Percentiles rank a stretch among this genome's conserved stretches.
These are phyloP conservation scores for Lunasporangiospora selenospora DNA, from an alignment of 192 early-diverging fungal genomes.

Conservation along the genomic window DNA sequence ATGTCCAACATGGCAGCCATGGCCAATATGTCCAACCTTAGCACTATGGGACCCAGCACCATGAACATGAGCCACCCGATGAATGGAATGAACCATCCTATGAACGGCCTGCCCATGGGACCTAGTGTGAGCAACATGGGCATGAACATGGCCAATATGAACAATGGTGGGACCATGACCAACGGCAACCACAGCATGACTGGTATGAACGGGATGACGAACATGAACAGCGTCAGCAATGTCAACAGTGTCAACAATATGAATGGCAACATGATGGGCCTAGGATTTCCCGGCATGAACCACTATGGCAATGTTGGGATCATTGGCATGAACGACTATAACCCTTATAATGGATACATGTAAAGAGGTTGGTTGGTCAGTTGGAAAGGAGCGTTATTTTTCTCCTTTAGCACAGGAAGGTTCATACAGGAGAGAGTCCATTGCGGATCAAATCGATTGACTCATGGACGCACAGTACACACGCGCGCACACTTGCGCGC, in stretches of 20 bases:
- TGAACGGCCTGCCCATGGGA: slow-evolving; percentile 12
- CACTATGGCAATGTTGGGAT: slow-evolving; percentile 25
- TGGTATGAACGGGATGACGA: slow-evolving; percentile 26
- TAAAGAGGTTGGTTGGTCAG: too few species aligned
- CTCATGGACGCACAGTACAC: too few species aligned
- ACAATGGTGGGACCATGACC: neutral
- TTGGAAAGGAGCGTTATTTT: too few species aligned
- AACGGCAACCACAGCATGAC: slow-evolving; percentile 1
- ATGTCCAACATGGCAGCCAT: slow-evolving; percentile 12
- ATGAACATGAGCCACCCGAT: slow-evolving; percentile 20
- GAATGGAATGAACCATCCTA: slow-evolving; percentile 15
- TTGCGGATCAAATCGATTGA: too few species aligned
- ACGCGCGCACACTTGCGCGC: too few species aligned
- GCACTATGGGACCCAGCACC: slow-evolving; percentile 15
- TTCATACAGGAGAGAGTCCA: too few species aligned
- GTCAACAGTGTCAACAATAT: slow-evolving; percentile 4
- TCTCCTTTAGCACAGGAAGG: too few species aligned
- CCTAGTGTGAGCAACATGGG: slow-evolving; percentile 1
- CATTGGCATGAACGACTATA: slow-evolving; percentile 39
- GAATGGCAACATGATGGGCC: slow-evolving; percentile 39
- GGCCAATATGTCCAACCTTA: slow-evolving; percentile 11
- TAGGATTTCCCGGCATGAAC: slow-evolving; percentile 14
- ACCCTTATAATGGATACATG: slow-evolving; percentile 15
- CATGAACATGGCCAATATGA: slow-evolving; percentile 28
- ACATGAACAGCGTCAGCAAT: too few species aligned